Conservation (phyloP, 1,139 yeast genomes). For the Geotrichum siamense region DNA sequence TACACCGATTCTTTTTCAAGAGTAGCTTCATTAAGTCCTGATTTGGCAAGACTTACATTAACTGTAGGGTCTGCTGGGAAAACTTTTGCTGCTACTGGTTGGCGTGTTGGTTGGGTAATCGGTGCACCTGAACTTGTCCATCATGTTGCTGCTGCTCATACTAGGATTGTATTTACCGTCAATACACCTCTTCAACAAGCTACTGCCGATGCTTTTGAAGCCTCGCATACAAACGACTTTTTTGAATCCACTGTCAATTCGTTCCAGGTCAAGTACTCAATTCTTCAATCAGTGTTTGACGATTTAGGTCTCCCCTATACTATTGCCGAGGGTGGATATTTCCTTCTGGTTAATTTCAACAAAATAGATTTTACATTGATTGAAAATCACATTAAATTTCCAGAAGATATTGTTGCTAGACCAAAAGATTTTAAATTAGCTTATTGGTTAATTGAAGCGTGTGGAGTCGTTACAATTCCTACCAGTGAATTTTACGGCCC, state of each 20-base stretch:
- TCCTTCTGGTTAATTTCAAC: constrained; percentile 77
- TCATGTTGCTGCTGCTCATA: constrained; percentile 84
- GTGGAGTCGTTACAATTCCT: constrained; percentile 94
- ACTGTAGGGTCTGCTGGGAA: constrained; percentile 97
- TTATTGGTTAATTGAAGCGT: constrained; percentile 84
- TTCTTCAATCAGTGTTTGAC: constrained; percentile 71
- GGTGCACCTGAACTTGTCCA: constrained; percentile 75
- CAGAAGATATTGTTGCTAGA: constrained; percentile 56
- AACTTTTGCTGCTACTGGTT: constrained; percentile 95
- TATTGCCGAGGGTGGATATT: constrained; percentile 87
- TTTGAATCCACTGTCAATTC: constrained; percentile 60
- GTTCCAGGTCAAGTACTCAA: constrained; percentile 62
- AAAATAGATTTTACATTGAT: constrained; percentile 54
- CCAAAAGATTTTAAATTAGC: constrained; percentile 85
- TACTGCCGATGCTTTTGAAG: constrained; percentile 63
- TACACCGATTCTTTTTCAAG: constrained; percentile 63
- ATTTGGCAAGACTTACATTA: constrained; percentile 67
- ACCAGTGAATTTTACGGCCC: constrained; percentile 84
- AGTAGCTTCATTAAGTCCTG: constrained; percentile 76
- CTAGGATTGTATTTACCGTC: constrained; percentile 80
- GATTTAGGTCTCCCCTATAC: constrained; percentile 86
- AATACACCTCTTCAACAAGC: constrained; percentile 95
- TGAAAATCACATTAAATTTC: constrained; percentile 39
- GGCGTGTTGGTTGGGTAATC: constrained; percentile 96
- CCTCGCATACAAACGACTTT: constrained; percentile 57